phyloP scores from a whole-genome alignment of 2,329 filamentous ascomycete genomes.

The Cercospora berteroae region DNA sequence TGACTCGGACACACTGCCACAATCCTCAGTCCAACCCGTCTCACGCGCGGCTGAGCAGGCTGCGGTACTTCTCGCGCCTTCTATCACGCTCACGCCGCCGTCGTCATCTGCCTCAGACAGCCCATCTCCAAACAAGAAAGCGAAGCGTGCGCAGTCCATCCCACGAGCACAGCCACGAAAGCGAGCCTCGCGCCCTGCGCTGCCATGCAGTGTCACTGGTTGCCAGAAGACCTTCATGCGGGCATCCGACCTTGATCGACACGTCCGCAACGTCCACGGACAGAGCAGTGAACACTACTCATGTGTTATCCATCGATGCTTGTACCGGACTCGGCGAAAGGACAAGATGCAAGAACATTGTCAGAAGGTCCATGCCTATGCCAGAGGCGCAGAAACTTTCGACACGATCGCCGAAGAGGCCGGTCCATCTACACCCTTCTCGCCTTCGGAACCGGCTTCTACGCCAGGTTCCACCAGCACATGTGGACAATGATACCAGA shows the following conservation, averaged over 20 bases:
- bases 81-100: neutral
- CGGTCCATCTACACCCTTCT: neutral
- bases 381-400: neutral
- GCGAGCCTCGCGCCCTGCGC: neutral
- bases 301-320: neutral
- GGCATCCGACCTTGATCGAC: slow-evolving; percentile 4
- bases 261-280: neutral
- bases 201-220: neutral
- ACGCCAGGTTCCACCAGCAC: neutral
- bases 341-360: slow-evolving; percentile 14
- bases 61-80: neutral
- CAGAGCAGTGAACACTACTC: slow-evolving; percentile 2
- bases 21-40: neutral
- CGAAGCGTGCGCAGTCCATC: neutral
- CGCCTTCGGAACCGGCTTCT: neutral
- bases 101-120: neutral
- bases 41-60: neutral
- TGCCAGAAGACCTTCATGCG: slow-evolving; percentile 6
- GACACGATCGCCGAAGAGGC: neutral
- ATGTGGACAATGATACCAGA: neutral
- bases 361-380: slow-evolving; percentile 6
- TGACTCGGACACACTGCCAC: neutral
- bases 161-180: neutral
- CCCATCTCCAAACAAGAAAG: neutral
- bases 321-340: slow-evolving; percentile 8